Evolutionary conservation across 2,329 filamentous ascomycete genomes (phyloP), one percentile per base, ranked within the genome.

Genomic region (Aspergillus pseudoglaucus): DNA sequence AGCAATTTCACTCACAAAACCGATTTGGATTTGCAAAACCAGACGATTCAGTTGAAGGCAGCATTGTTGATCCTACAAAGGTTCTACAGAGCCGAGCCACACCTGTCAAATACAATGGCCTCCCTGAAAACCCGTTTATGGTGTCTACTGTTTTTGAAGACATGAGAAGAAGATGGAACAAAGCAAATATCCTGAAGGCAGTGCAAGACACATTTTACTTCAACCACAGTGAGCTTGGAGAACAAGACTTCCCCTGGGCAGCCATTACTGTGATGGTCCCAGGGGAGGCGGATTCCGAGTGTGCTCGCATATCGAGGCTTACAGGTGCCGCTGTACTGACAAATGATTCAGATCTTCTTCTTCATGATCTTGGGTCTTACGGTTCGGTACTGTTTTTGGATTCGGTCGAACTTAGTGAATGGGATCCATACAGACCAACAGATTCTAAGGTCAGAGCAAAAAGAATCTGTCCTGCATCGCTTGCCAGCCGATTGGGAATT

Each of bases 281-380:
- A 0, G 90, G 87, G 0, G 91, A 97, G 68, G 91, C 91, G 1
- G 91, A 97, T 62, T 69, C 76, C 20, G 93, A 82, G 68, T 95
- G 90, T 63, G 89, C 88, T 3, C 69, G 76, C 12, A 75, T 82
- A 46, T 76, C 87, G 6, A 74, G 74, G n/a, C 53, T 70, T 2
- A 61, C 74, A 25, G 81, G 80, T 0, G 71, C 74, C 1, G 77
- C 89, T 12, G 72, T 83, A 23, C 68, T 96, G 6, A 94, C 89
- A 0, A 84, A 82, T n/a, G 91, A 97, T 59, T 94, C 90, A 0
- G 91, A 97, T 61, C 75, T 96, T 7, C 72, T 95, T 0, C 76
- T 91, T 0, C 84, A 90, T 61, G 78, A 88, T 49, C 75, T 91
- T 7, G 84, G 83, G 0, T 43, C 61, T 0, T 53, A 75, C 1